Conservation (phyloP, 768 basidiomycete species). For the Pholiota molesta region DNA sequence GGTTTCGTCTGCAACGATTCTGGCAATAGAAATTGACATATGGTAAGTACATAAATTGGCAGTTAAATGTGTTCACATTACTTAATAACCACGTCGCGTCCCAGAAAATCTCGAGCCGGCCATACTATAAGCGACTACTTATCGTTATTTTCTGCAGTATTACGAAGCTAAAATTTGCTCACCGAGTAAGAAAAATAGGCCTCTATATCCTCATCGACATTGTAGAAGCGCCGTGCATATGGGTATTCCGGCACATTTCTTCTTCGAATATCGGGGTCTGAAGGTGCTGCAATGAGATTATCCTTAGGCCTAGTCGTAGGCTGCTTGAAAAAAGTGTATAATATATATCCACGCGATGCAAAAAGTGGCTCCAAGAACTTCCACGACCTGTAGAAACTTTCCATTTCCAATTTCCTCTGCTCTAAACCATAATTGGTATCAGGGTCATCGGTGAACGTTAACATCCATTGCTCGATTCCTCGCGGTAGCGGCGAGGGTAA, state of each 20-base stretch:
- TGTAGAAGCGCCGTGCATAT: background rate
- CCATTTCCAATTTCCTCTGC: background rate
- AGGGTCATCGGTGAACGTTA: background rate
- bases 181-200: background rate
- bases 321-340: conserved; percentile 2
- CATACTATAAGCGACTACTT: conserved; percentile 6
- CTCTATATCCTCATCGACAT: background rate
- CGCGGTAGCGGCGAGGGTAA: background rate
- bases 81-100: conserved; percentile 20
- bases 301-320: background rate
- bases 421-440: background rate
- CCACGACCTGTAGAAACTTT: background rate
- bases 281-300: background rate
- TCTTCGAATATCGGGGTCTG: background rate
- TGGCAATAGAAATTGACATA: background rate
- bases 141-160: background rate
- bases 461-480: background rate
- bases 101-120: conserved; percentile 14
- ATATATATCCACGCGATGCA: conserved; percentile 10
- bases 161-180: background rate
- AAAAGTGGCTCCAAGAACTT: conserved; percentile 15
- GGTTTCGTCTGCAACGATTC: background rate
- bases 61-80: background rate
- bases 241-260: background rate
- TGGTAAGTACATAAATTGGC: background rate